These are phyloP conservation scores for Talaromyces sp. DNA, from an alignment of 2,329 filamentous ascomycete genomes.

Conservation along the genomic window DNA sequence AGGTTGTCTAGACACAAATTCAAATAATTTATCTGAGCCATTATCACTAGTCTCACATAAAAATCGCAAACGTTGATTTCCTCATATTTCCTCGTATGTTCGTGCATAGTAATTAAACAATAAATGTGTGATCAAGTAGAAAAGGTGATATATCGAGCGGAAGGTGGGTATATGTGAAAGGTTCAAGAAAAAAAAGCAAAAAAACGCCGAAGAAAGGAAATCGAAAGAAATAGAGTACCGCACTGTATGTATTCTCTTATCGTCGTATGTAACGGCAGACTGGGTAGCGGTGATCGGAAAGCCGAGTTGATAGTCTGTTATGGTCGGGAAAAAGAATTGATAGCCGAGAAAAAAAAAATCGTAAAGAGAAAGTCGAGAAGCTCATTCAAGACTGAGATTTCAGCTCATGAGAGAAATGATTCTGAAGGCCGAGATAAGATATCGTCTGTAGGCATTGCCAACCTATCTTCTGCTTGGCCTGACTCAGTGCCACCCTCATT, in stretches of 20 bases:
- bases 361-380: neutral
- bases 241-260: conserved; percentile 5
- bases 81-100: conserved; percentile 16
- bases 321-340: neutral
- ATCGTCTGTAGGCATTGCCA: conserved; percentile 24
- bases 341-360: neutral
- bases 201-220: conserved; percentile 20
- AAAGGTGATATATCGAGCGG: neutral
- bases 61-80: conserved; percentile 5
- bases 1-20: neutral
- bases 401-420: conserved; percentile 20
- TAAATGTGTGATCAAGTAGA: neutral
- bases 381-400: neutral
- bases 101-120: conserved; percentile 18
- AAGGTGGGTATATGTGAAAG: conserved; percentile 18
- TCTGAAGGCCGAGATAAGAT: conserved; percentile 31
- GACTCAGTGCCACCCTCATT: conserved; percentile 1
- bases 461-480: conserved; percentile 14
- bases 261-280: conserved; percentile 3
- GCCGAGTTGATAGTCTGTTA: neutral
- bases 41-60: conserved; percentile 9
- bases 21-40: neutral
- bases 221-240: conserved; percentile 16
- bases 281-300: neutral
- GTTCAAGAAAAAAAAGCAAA: conserved; percentile 1